Evolutionary conservation across 805 yeast species (phyloP), one percentile per base, ranked within the genome.

Genomic region (Cyberlindnera bimundalis): DNA sequence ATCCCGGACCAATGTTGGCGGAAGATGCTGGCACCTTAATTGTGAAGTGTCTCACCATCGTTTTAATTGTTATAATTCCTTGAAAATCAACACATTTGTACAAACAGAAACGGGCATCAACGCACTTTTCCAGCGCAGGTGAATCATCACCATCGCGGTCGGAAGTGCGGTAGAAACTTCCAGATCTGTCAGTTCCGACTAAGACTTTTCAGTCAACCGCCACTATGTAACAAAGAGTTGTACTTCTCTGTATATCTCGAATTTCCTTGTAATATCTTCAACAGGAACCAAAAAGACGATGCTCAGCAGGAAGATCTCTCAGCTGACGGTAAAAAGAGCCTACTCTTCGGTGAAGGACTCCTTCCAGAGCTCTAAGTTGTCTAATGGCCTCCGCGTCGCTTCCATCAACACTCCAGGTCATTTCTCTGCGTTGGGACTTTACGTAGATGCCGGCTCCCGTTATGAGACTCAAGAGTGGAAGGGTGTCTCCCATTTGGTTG

Each of bases 1-100:
- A 93, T 1, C 99, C 99, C 9, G 99, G 99, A 8, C 99, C 99
- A 38, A 93, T 91, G 57, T 93, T 93, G 56, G 99, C 99, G 36
- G 96, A 85, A 5, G 98, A 90, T 6, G 98, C 96, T 4, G 99
- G 99, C 14, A 91, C 93, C 40, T 76, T 78, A 52, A 87, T 75
- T 32, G 60, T 62, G 62, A 83, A 83, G 40, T 71, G 67, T 45
- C 78, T 71, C 41, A 62, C 50, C 78, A 68, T 73, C 14, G 7
- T 34, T n/a, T 8, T 19, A 5, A 15, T 13, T 24, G 19, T 25
- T 33, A 16, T 7, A 20, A 6, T 23, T 24, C 3, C 11, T 9
- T 20, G 12, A 13, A 19, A 19, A 15, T n/a, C 7, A n/a, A 9
- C 29, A 10, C 6, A 9, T 27, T 9, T 27, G 14, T 11, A n/a